Percentiles rank a stretch among this genome's conserved stretches.
phyloP scores from a whole-genome alignment of 2,329 filamentous ascomycete species.

The Stachybotrys echinatus region DNA sequence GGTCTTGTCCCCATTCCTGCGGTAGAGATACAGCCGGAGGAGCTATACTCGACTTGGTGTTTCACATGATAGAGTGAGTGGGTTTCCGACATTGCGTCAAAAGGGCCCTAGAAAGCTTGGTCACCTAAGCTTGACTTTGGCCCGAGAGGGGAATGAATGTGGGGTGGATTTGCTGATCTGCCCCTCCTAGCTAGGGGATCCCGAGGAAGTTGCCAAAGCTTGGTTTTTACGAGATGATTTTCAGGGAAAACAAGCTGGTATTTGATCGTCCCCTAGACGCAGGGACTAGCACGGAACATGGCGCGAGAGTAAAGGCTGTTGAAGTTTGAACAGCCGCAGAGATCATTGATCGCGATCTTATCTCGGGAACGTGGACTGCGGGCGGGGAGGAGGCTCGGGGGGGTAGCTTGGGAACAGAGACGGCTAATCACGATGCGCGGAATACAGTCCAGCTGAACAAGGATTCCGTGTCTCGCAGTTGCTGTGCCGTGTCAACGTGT shows the following conservation, averaged over 20 bases:
- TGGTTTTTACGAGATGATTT: too few species aligned
- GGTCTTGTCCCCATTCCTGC: too few species aligned
- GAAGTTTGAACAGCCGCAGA: too few species aligned
- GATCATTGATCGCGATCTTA: too few species aligned
- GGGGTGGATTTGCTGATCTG: not conserved
- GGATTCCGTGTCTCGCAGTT: not conserved
- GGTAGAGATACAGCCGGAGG: too few species aligned
- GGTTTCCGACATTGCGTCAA: not conserved
- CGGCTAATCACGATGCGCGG: not conserved
- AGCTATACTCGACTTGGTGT: not conserved
- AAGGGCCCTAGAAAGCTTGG: not conserved
- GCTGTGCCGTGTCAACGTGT: not conserved
- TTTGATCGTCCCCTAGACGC: not conserved
- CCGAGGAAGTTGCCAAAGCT: too few species aligned
- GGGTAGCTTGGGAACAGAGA: not conserved
- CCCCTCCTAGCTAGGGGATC: not conserved
- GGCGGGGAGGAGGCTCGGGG: too few species aligned
- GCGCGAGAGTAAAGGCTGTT: too few species aligned
- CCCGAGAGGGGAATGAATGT: not conserved
- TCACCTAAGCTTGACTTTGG: not conserved
- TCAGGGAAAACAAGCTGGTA: not conserved
- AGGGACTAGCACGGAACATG: too few species aligned
- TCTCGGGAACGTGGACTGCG: not conserved
- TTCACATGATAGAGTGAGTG: not conserved
- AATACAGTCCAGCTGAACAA: not conserved